A percentile compares a stretch with the other conserved stretches of the same genome.
Conservation (phyloP, 2,329 filamentous ascomycete genomes). For the Alternaria angustiovoidea region DNA sequence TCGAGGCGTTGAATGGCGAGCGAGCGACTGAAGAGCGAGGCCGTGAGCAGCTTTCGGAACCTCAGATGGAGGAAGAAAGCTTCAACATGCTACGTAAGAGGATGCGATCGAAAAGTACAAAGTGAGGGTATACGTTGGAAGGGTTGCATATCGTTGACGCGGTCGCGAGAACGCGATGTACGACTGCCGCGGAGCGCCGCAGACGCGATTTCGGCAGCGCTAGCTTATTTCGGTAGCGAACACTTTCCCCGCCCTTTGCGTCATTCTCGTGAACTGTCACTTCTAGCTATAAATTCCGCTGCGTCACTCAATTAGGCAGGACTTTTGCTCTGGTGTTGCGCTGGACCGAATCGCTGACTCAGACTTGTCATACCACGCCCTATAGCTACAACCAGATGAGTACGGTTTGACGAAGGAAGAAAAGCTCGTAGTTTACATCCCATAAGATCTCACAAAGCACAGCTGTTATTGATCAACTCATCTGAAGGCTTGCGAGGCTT, state of each 20-base stretch:
- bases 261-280: constrained; percentile 13
- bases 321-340: background rate
- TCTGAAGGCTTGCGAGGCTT: background rate
- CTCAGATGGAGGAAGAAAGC: background rate
- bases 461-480: background rate
- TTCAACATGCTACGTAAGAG: background rate
- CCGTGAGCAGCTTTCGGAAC: background rate
- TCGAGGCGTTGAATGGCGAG: background rate
- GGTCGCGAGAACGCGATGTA: background rate
- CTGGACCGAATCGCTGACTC: background rate
- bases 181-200: constrained; percentile 9
- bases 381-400: background rate
- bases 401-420: background rate
- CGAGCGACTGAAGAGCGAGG: background rate
- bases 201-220: constrained; percentile 11
- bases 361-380: background rate
- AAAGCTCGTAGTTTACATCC: background rate
- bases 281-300: constrained; percentile 9
- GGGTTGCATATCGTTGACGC: background rate
- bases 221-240: constrained; percentile 4
- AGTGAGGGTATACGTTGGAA: background rate
- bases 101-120: background rate
- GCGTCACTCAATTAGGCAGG: background rate
- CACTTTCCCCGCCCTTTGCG: constrained; percentile 16
- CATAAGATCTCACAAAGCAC: background rate